Evolutionary conservation across 345 rosid species (phyloP).

Genomic region (Eucalyptus albens): DNA sequence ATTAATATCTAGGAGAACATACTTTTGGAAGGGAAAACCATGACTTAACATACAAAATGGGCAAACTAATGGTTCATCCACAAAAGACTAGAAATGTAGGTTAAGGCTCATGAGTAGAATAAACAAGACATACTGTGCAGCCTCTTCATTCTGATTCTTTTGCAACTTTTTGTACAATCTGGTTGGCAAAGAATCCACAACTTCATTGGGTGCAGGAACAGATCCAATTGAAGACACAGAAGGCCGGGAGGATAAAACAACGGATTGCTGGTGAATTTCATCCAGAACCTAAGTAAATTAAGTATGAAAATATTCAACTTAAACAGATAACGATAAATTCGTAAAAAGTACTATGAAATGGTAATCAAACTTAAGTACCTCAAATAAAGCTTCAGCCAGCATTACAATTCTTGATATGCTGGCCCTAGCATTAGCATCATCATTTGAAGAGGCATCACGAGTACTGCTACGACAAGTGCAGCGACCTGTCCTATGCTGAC

Average conservation of each 20-base stretch:
- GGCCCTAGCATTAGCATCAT: slow-evolving; percentile 74
- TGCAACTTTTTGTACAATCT: slow-evolving; percentile 42
- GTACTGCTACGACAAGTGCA: slow-evolving; percentile 65
- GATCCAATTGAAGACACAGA: slow-evolving; percentile 88
- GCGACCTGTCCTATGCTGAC: slow-evolving; percentile 70
- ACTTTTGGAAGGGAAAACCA: background rate
- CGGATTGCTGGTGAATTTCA: slow-evolving; percentile 98
- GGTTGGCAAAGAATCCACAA: slow-evolving; percentile 76
- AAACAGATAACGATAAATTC: background rate
- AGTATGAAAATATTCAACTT: slow-evolving; percentile 4
- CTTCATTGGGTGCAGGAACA: slow-evolving; percentile 86
- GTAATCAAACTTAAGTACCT: slow-evolving; percentile 28
- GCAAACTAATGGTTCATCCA: background rate
- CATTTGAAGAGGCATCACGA: slow-evolving; percentile 38
- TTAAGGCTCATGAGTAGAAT: background rate
- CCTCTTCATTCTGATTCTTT: slow-evolving; percentile 57
- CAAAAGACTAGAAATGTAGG: background rate
- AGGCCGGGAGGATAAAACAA: slow-evolving; percentile 78
- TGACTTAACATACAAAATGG: background rate
- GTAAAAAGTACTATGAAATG: background rate
- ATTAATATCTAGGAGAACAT: background rate
- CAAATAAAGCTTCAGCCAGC: slow-evolving; percentile 97
- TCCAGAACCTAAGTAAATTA: slow-evolving; percentile 76
- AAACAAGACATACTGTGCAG: slow-evolving; percentile 53
- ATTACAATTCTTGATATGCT: slow-evolving; percentile 96